phyloP scores from a whole-genome alignment of 2,329 filamentous ascomycete species.

The Dothistroma pini region DNA sequence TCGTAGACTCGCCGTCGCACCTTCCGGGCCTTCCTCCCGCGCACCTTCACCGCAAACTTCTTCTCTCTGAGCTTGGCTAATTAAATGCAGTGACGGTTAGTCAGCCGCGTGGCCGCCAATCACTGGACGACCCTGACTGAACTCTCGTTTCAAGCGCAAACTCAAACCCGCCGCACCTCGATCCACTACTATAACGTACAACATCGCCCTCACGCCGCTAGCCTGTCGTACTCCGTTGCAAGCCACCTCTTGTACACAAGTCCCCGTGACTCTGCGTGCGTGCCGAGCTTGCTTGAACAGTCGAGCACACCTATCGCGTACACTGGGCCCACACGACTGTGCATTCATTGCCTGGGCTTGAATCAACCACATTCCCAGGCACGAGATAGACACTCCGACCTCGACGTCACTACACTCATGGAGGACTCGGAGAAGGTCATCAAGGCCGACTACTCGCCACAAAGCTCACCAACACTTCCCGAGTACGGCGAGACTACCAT shows the following conservation, averaged over 20 bases:
- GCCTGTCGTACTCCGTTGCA: neutral
- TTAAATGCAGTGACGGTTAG: neutral
- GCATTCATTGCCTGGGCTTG: neutral
- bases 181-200: neutral
- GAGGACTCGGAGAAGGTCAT: conserved; percentile 19
- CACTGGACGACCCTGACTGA: neutral
- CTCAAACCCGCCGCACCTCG: neutral
- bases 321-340: neutral
- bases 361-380: neutral
- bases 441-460: conserved; percentile 18
- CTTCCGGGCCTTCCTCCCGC: neutral
- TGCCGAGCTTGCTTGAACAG: neutral
- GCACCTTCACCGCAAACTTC: neutral
- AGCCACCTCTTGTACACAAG: neutral
- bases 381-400: neutral
- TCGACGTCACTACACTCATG: conserved; percentile 7
- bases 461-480: conserved; percentile 16
- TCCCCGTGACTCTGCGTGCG: neutral
- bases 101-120: neutral
- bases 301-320: neutral
- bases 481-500: conserved; percentile 27
- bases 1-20: neutral
- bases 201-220: neutral
- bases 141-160: neutral
- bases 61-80: neutral